Percentiles rank a stretch among this genome's conserved stretches.
Conservation (phyloP, 208 protist species). For the Balamuthia mandrillaris region DNA sequence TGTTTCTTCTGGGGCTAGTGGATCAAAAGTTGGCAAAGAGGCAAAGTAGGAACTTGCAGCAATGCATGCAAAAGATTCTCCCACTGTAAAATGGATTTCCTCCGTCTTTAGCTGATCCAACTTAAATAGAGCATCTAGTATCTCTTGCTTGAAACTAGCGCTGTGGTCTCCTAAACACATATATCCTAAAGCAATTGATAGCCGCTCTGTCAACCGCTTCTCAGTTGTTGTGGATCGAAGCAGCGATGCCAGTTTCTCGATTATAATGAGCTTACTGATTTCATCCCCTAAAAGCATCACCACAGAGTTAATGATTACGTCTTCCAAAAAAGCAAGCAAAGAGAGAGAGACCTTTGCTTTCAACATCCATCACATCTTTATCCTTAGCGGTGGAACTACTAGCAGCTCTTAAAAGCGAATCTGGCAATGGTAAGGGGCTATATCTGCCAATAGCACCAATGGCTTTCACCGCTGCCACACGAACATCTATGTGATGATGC, state of each 20-base stretch:
- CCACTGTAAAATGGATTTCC: conserved; percentile 37
- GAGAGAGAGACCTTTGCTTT: no score
- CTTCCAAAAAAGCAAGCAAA: no score
- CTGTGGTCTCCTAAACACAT: conserved; percentile 19
- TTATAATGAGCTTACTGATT: no score
- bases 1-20: neutral
- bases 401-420: no score
- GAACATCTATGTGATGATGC: no score
- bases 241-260: conserved; percentile 15
- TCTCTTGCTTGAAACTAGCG: neutral
- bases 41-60: neutral
- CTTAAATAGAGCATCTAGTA: conserved; percentile 5
- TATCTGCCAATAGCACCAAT: no score
- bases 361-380: no score
- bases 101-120: conserved; percentile 33
- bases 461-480: no score
- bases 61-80: conserved; percentile 20
- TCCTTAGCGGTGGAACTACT: no score
- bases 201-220: neutral
- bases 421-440: no score
- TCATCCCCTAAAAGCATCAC: no score
- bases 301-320: no score
- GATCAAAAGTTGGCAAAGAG: neutral
- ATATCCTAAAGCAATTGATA: conserved; percentile 6
- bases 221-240: conserved; percentile 9